Percentiles rank a stretch among this genome's conserved stretches.
These are phyloP conservation scores for Salix suchowensis DNA, from an alignment of 345 rosid species.

Conservation along the genomic window DNA sequence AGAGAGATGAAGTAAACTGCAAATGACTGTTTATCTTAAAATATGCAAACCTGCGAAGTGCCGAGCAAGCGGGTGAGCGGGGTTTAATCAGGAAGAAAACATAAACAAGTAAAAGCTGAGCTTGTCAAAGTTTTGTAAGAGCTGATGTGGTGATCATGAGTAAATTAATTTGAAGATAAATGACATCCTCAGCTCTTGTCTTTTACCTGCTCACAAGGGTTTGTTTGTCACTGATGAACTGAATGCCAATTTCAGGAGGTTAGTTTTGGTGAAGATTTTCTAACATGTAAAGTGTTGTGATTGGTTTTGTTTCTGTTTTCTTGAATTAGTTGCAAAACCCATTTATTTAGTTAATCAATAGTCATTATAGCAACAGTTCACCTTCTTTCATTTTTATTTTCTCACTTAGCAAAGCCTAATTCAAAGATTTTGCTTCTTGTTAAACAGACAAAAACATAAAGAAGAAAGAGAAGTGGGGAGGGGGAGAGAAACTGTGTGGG, in stretches of 20 bases:
- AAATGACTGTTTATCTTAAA: constrained; percentile 13
- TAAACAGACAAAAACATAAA: background rate
- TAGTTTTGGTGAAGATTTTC: background rate
- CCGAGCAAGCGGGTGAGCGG: too few species aligned
- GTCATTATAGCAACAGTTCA: background rate
- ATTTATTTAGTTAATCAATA: background rate
- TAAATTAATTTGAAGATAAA: background rate
- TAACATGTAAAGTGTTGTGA: background rate
- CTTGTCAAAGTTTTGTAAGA: too few species aligned
- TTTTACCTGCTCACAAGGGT: constrained; percentile 16
- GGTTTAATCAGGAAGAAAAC: background rate
- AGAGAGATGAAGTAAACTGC: constrained; percentile 7
- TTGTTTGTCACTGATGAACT: background rate
- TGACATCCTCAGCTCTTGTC: background rate
- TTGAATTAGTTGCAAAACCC: constrained; percentile 7
- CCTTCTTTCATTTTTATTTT: background rate
- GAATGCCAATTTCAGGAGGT: background rate
- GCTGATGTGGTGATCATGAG: background rate
- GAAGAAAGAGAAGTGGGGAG: background rate
- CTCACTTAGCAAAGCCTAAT: constrained; percentile 1
- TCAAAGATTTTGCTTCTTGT: background rate
- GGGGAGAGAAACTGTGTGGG: background rate
- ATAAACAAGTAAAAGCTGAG: background rate
- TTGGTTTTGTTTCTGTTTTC: constrained; percentile 1
- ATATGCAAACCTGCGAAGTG: constrained; percentile 4